phyloP scores from a whole-genome alignment of 2,329 filamentous ascomycete species.

The Calonectria henricotiae region DNA sequence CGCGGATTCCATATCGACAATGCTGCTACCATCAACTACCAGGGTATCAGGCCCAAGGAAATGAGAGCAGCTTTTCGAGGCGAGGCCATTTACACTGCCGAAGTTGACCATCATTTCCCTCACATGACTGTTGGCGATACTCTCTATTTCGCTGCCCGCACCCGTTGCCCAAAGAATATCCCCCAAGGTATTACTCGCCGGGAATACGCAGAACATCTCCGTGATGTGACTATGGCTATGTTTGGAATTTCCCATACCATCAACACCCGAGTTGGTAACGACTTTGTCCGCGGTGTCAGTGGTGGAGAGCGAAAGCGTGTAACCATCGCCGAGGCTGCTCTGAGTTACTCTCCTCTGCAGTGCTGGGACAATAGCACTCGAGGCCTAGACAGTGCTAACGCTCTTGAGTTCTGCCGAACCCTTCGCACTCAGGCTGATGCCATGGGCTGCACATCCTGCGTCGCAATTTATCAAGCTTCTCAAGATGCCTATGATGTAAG shows the following conservation, averaged over 20 bases:
- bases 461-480: conserved; percentile 77
- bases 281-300: conserved; percentile 73
- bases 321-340: conserved; percentile 55
- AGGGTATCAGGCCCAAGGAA: conserved; percentile 74
- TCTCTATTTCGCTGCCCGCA: conserved; percentile 80
- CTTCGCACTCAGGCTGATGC: conserved; percentile 74
- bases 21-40: conserved; percentile 82
- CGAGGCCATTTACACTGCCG: conserved; percentile 87
- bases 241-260: conserved; percentile 79
- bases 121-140: conserved; percentile 83
- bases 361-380: conserved; percentile 81
- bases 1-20: conserved; percentile 81
- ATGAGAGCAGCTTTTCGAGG: conserved; percentile 84
- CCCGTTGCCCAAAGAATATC: conserved; percentile 74
- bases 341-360: conserved; percentile 66
- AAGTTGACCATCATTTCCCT: conserved; percentile 85
- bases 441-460: conserved; percentile 71
- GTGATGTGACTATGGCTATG: conserved; percentile 80
- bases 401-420: conserved; percentile 77
- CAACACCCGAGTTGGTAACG: conserved; percentile 79
- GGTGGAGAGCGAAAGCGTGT: conserved; percentile 68
- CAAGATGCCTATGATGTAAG: conserved; percentile 52
- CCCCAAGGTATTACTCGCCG: conserved; percentile 69
- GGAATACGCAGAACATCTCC: conserved; percentile 72
- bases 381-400: conserved; percentile 77